Base-by-base conservation (phyloP, 768 basidiomycete genomes). In the Agrocybe pediades region DNA sequence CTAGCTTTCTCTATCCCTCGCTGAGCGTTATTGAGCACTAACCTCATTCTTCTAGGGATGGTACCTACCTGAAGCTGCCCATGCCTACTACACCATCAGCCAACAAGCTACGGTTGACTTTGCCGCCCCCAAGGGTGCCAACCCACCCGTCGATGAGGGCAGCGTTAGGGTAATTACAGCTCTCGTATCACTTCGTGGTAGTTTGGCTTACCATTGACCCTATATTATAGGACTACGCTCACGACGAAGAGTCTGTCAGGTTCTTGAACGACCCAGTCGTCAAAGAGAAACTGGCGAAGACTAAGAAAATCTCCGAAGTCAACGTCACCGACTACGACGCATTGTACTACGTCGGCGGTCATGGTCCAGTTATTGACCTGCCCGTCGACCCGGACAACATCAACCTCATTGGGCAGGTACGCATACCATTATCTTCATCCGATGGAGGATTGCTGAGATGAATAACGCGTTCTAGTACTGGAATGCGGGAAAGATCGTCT, bases 311-410 rank as follows among this genome's bases (percentile, higher is more conserved):
- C 42, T 68, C 75, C 0, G 82, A 85, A 1, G 78, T 92, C 59
- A 75, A 78, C 44, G 71, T 68, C 5, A 67, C 74, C 25, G 83
- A 88, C 60, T 92, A 90, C 63, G 83, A 79, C 47, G 90, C 84
- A 13, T 71, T 92, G 50, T 90, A 88, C 71, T 90, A 88, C 63
- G 78, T 88, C 49, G 91, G 90, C 33, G 90, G 91, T 30, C 87
- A 90, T 61, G 88, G 88, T 0, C 88, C 90, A 9, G 80, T 86
- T 27, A 73, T 92, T 44, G 90, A 92, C 67, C 77, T 92, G 30
- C 69, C 89, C 1, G 59, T 57, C 9, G 83, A 90, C 65, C 66
- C 75, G 2, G 66, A 70, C 40, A 87, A 87, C 65, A 76, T 74
- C 57, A 75, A 79, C 59, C 73, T 92, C 42, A 80, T 80, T 21